These are phyloP conservation scores for Cucumis melo DNA, from an alignment of 306 rosid species.

Conservation along the genomic window DNA sequence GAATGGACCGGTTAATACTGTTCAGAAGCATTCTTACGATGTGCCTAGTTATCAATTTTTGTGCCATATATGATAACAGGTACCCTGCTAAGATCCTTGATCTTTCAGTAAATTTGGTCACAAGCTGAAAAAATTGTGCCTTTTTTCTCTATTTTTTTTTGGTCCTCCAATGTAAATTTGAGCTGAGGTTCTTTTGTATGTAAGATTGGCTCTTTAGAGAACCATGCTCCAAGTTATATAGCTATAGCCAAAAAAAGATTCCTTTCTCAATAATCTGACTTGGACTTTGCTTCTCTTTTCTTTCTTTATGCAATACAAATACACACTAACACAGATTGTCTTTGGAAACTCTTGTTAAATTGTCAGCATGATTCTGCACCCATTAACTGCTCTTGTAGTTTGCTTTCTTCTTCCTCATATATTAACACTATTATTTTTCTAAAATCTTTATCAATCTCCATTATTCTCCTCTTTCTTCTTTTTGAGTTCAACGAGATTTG, in stretches of 20 bases:
- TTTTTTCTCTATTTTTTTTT: background rate
- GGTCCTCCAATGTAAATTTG: slow-evolving; percentile 27
- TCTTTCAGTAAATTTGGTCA: slow-evolving; percentile 8
- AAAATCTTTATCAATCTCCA: background rate
- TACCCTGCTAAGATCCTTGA: slow-evolving; percentile 15
- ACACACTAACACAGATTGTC: background rate
- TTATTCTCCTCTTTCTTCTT: too few relatives aligned
- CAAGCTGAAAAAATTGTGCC: slow-evolving; percentile 15
- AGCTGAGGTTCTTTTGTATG: slow-evolving; percentile 21
- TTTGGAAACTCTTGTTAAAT: background rate
- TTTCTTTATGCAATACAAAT: background rate
- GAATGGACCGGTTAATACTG: slow-evolving; percentile 13
- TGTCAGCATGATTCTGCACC: background rate
- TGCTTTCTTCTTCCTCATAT: background rate
- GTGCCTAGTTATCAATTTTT: slow-evolving; percentile 69
- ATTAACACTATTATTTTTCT: background rate
- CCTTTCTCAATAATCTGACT: background rate
- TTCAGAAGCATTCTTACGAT: slow-evolving; percentile 25
- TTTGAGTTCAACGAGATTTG: too few relatives aligned
- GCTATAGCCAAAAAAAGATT: slow-evolving; percentile 2
- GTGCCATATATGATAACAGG: slow-evolving; percentile 50
- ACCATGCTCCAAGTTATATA: slow-evolving; percentile 14
- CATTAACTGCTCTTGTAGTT: background rate
- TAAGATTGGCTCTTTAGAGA: slow-evolving; percentile 26
- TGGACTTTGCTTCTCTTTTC: background rate